Evolutionary conservation across 2,329 filamentous ascomycete genomes (phyloP).

Genomic region (Simplicillium sp.): DNA sequence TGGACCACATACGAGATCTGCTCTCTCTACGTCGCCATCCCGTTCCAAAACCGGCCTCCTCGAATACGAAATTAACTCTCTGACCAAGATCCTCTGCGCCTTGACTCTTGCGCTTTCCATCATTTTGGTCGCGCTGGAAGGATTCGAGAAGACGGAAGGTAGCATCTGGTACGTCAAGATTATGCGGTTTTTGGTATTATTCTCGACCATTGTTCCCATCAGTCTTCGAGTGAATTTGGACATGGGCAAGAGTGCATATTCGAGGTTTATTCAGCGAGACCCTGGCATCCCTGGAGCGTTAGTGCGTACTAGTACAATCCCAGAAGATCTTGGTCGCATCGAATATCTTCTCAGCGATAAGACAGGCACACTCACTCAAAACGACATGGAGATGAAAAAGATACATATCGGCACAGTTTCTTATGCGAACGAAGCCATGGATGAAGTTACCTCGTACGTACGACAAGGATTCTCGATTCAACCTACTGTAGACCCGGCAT

Average conservation of each 20-base stretch:
- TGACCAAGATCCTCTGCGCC: slow-evolving; percentile 91
- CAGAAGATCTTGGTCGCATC: slow-evolving; percentile 88
- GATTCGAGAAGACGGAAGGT: slow-evolving; percentile 59
- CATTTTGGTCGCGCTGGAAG: slow-evolving; percentile 78
- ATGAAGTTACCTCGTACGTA: slow-evolving; percentile 83
- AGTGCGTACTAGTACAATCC: slow-evolving; percentile 93
- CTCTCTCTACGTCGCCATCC: slow-evolving; percentile 83
- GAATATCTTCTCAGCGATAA: slow-evolving; percentile 97
- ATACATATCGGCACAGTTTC: slow-evolving; percentile 97
- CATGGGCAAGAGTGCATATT: slow-evolving; percentile 94
- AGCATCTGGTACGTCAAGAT: slow-evolving; percentile 90
- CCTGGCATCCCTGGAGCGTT: slow-evolving; percentile 84
- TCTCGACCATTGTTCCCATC: slow-evolving; percentile 98
- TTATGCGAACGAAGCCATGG: slow-evolving; percentile 98
- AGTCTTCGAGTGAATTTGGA: slow-evolving; percentile 93
- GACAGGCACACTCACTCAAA: slow-evolving; percentile 95
- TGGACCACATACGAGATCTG: slow-evolving; percentile 85
- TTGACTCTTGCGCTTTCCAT: slow-evolving; percentile 81
- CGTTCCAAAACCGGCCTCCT: slow-evolving; percentile 89
- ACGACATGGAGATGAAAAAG: slow-evolving; percentile 98
- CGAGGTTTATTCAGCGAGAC: slow-evolving; percentile 89
- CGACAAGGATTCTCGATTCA: slow-evolving; percentile 66
- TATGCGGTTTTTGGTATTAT: slow-evolving; percentile 94
- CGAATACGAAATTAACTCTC: slow-evolving; percentile 91
- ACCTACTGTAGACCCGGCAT: slow-evolving; percentile 31